These are phyloP conservation scores for Aphanomyces euteiches DNA, from an alignment of 352 stramenopile genomes.

Conservation along the genomic window DNA sequence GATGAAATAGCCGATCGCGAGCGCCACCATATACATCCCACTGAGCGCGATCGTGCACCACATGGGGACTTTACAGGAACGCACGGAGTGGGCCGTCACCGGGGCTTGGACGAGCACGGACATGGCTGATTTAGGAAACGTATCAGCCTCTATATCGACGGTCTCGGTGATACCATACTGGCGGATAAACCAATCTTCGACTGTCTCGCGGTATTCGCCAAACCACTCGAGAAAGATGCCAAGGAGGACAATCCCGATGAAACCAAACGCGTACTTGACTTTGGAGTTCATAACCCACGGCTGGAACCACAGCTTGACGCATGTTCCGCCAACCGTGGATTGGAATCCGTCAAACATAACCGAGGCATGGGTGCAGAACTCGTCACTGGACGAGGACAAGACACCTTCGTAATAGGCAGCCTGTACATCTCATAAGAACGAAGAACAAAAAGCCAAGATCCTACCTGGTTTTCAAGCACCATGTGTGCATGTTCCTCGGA, in stretches of 20 bases:
- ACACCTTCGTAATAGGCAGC: conserved; percentile 42
- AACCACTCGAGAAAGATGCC: conserved; percentile 65
- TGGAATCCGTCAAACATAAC: conserved; percentile 86
- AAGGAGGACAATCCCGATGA: conserved; percentile 63
- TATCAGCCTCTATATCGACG: background rate
- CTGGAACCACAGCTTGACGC: conserved; percentile 74
- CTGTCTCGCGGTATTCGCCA: conserved; percentile 48
- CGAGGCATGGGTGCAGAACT: conserved; percentile 64
- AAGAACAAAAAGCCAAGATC: conserved; percentile 7
- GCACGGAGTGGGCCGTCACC: background rate
- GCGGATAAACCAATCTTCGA: conserved; percentile 44
- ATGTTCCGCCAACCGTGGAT: conserved; percentile 59
- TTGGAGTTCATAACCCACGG: conserved; percentile 60
- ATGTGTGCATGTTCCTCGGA: conserved; percentile 54
- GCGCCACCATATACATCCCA: conserved; percentile 67
- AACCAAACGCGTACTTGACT: conserved; percentile 75
- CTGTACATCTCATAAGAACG: background rate
- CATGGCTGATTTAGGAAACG: conserved; percentile 16
- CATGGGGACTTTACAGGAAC: conserved; percentile 45
- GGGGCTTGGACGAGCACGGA: conserved; percentile 28
- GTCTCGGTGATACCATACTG: conserved; percentile 38
- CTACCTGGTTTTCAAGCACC: conserved; percentile 48
- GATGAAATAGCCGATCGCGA: conserved; percentile 74
- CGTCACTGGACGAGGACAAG: conserved; percentile 31
- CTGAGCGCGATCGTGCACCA: conserved; percentile 65